Conservation (phyloP, 176 grass and related monocot genomes). For the Thinopyrum elongatum region DNA sequence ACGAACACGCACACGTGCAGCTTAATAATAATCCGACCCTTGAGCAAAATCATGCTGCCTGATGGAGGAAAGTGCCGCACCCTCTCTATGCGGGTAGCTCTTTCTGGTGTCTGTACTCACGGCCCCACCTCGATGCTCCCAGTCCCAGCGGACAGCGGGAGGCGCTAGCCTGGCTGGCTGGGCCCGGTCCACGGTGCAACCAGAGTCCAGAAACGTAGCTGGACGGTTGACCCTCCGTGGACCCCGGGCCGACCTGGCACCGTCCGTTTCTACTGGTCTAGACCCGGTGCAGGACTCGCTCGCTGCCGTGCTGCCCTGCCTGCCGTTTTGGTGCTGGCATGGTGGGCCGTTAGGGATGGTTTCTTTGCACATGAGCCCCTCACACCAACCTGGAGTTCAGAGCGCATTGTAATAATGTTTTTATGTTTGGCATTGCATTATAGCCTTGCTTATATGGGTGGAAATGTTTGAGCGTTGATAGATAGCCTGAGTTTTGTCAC, state of each 20-base stretch:
- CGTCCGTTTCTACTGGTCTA: neutral
- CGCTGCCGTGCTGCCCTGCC: neutral
- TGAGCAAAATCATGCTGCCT: conserved; percentile 28
- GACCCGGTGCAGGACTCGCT: conserved; percentile 12
- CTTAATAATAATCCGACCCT: neutral
- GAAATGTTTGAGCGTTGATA: neutral
- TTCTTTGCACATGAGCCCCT: conserved; percentile 13
- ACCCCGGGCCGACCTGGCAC: conserved; percentile 3
- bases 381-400: neutral
- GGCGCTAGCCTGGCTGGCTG: conserved; percentile 24
- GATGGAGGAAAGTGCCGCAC: conserved; percentile 14
- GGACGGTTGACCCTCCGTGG: conserved; percentile 27
- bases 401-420: too few relatives aligned
- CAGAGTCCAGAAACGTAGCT: neutral
- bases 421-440: neutral
- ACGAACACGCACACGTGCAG: conserved; percentile 33
- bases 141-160: neutral
- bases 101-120: conserved; percentile 18
- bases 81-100: conserved; percentile 7
- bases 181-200: conserved; percentile 13
- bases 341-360: neutral
- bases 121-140: conserved; percentile 28
- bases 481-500: too few relatives aligned
- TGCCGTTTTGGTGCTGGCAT: neutral
- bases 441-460: neutral